These are phyloP conservation scores for Talaromyces piceae DNA, from an alignment of 2,329 filamentous ascomycete species.

Conservation along the genomic window DNA sequence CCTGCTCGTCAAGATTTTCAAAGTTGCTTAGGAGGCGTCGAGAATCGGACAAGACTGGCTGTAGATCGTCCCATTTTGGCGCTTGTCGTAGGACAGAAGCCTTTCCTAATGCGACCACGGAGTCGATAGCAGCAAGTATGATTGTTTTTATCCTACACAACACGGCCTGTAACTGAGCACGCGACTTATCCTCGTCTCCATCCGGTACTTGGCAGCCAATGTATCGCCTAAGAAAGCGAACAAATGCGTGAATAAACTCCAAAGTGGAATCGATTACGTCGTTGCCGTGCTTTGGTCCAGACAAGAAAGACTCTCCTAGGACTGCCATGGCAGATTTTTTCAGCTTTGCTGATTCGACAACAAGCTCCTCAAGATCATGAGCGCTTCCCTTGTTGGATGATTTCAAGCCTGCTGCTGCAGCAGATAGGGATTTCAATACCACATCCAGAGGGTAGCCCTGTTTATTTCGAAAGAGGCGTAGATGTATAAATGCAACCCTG, in stretches of 20 bases:
- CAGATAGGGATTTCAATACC: constrained; percentile 21
- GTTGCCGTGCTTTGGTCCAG: constrained; percentile 14
- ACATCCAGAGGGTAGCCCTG: constrained; percentile 15
- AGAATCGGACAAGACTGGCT: constrained; percentile 30
- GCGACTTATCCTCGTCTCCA: constrained; percentile 20
- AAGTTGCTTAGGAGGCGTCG: constrained; percentile 28
- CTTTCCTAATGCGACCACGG: constrained; percentile 32
- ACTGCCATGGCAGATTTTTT: constrained; percentile 35
- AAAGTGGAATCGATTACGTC: constrained; percentile 21
- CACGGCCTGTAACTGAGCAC: constrained; percentile 22
- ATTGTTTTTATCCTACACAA: constrained; percentile 28
- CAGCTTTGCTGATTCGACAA: constrained; percentile 36
- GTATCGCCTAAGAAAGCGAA: constrained; percentile 36
- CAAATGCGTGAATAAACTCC: constrained; percentile 32
- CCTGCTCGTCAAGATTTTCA: constrained; percentile 12
- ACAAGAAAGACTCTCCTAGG: constrained; percentile 25
- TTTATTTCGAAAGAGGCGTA: constrained; percentile 24
- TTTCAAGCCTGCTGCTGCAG: constrained; percentile 28
- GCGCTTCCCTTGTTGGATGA: constrained; percentile 32
- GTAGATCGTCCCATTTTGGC: constrained; percentile 32
- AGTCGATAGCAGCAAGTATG: constrained; percentile 34
- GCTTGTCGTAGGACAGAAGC: constrained; percentile 29
- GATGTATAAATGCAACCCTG: constrained; percentile 31
- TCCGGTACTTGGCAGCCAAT: constrained; percentile 25
- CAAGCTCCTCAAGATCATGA: constrained; percentile 36